Evolutionary conservation across 345 rosid species (phyloP), one percentile per base, ranked within the genome.

Genomic region (Hibiscus tridactylites): DNA sequence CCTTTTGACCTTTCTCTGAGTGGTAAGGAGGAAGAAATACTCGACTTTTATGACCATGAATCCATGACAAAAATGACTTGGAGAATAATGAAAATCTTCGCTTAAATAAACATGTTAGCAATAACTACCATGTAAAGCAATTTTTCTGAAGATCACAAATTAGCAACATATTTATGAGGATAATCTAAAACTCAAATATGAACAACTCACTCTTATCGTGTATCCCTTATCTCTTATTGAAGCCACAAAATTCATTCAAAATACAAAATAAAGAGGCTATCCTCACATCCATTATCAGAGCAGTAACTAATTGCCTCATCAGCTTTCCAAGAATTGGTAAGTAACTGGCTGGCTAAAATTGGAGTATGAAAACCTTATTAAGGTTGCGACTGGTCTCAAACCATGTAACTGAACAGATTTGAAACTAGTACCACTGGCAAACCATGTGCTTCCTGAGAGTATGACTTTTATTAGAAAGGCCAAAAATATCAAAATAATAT

Each of bases 381-480:
- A 39, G 16, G 28, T 17, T 64, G 68, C 0, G 12, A 19, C 26
- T 63, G 28, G 19, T 19, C 68, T 64, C 15, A 39, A 64, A 9
- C 52, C 46, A 39, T 42, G 47, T 39, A 42, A 64, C 12, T 4
- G 11, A 39, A 39, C 52, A 64, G 68, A 21, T 64, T 9, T 39
- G 29, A 26, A 9, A 39, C 16, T 2, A 39, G 68, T 2, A 63
- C 6, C 28, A 46, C 52, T 39, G 26, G 4, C 68, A 64, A 63
- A 64, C n/a, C 31, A 54, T 39, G 68, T 21, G 46, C 52, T 19
- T 10, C 9, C 31, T 1, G 3, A 61, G 13, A 4, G 19, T 16
- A 59, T 12, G 28, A 59, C 39, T 60, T 62, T 62, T 35, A 62
- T n/a, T 62, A 62, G 67, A 39, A 63, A 62, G 50, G 31, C 69